These are phyloP conservation scores for Cutaneotrichosporon mucoides DNA, from an alignment of 1,284 basidiomycete species.

Conservation along the genomic window DNA sequence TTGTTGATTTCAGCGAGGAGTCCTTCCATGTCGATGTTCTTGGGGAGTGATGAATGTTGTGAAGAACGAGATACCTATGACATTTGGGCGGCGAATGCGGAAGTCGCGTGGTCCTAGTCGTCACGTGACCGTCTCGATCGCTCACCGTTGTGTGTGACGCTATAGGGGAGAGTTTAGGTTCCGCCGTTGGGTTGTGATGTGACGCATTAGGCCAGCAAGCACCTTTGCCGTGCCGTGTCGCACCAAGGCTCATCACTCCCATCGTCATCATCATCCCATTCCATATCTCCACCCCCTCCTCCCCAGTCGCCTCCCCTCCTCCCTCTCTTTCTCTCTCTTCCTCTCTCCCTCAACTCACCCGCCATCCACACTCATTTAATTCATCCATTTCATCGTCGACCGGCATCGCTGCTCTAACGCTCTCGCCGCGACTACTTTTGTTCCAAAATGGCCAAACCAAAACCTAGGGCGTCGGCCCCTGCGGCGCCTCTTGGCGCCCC, in stretches of 20 bases:
- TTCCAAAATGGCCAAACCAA: background rate
- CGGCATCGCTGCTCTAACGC: background rate
- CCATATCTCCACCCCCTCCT: no score
- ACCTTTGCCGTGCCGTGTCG: no score
- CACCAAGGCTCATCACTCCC: background rate
- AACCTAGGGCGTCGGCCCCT: conserved; percentile 1
- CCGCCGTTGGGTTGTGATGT: no score
- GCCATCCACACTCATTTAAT: background rate
- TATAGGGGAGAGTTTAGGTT: no score
- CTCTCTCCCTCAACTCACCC: background rate
- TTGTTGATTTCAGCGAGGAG: conserved; percentile 74
- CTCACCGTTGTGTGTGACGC: no score
- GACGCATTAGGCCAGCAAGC: no score
- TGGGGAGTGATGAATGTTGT: background rate
- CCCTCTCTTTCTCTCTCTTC: background rate
- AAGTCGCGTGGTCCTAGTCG: no score
- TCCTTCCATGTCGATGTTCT: conserved; percentile 34
- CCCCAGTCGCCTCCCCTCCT: no score
- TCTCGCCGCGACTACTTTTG: background rate
- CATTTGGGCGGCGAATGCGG: no score
- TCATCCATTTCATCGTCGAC: background rate
- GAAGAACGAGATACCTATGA: background rate
- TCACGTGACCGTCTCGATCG: no score
- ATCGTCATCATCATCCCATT: background rate
- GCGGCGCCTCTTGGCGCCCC: background rate